Evolutionary conservation across 352 stramenopile genomes (phyloP).

Genomic region (Peronosclerospora sorghi): DNA sequence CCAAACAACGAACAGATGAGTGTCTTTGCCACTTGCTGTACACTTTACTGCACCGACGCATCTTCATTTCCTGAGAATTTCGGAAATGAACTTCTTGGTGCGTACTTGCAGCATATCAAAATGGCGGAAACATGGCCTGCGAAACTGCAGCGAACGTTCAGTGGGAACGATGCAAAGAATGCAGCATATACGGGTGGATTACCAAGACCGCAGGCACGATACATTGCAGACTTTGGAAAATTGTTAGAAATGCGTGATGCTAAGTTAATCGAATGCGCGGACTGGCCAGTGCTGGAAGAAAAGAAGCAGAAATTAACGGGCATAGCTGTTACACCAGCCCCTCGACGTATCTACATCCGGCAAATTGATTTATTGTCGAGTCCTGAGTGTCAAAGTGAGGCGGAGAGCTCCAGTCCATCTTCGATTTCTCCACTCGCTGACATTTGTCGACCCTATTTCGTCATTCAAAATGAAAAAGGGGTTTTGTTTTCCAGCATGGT

Average conservation of each 20-base stretch:
- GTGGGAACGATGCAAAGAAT: slow-evolving; percentile 57
- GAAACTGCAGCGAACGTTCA: slow-evolving; percentile 73
- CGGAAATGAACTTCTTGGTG: slow-evolving; percentile 55
- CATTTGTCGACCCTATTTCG: slow-evolving; percentile 72
- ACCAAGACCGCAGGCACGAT: slow-evolving; percentile 63
- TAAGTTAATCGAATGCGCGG: slow-evolving; percentile 36
- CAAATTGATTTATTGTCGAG: slow-evolving; percentile 49
- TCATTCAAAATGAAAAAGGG: slow-evolving; percentile 78
- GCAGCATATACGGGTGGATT: slow-evolving; percentile 48
- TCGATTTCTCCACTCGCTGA: slow-evolving; percentile 9
- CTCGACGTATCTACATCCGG: slow-evolving; percentile 67
- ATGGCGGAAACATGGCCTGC: slow-evolving; percentile 59
- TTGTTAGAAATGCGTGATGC: slow-evolving; percentile 66
- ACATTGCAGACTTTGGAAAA: slow-evolving; percentile 68
- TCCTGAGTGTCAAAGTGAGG: slow-evolving; percentile 9
- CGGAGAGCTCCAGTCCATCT: slow-evolving; percentile 1
- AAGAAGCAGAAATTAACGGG: slow-evolving; percentile 75
- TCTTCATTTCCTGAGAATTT: slow-evolving; percentile 59
- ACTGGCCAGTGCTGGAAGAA: slow-evolving; percentile 36
- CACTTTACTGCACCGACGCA: slow-evolving; percentile 64
- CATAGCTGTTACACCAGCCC: slow-evolving; percentile 54
- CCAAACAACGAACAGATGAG: slow-evolving; percentile 84
- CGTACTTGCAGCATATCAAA: slow-evolving; percentile 70
- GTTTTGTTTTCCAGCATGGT: slow-evolving; percentile 83
- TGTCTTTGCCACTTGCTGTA: slow-evolving; percentile 80